phyloP scores from a whole-genome alignment of 306 rosid genomes.

The Prunus mume region DNA sequence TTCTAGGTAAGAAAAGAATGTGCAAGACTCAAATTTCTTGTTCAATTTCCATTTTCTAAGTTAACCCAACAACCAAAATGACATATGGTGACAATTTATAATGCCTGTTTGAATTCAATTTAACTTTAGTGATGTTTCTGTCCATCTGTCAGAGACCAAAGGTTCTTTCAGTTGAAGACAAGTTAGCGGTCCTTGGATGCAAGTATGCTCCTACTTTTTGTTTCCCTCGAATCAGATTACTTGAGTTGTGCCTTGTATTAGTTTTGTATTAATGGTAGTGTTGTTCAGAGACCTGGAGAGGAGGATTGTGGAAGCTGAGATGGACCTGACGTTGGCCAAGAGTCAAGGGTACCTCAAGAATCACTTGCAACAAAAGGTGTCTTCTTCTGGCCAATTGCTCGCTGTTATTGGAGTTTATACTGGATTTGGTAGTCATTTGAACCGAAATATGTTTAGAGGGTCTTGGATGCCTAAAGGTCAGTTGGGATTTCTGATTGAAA shows the following conservation, averaged over 20 bases:
- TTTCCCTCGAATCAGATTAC: neutral
- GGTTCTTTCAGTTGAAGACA: constrained; percentile 85
- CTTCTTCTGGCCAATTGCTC: constrained; percentile 66
- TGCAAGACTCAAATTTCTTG: neutral
- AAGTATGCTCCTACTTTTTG: constrained; percentile 39
- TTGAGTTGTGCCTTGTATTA: constrained; percentile 5
- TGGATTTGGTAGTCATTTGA: constrained; percentile 85
- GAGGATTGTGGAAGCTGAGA: constrained; percentile 94
- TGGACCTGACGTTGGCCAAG: constrained; percentile 91
- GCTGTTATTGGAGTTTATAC: constrained; percentile 97
- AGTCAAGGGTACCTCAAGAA: constrained; percentile 92
- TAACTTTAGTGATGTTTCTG: neutral
- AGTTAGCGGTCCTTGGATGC: constrained; percentile 81
- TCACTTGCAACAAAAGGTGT: constrained; percentile 38
- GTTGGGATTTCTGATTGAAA: constrained; percentile 26
- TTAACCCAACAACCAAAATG: neutral
- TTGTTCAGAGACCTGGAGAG: constrained; percentile 73
- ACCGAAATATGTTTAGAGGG: constrained; percentile 78
- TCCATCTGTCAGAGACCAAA: constrained; percentile 62
- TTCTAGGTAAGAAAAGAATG: neutral
- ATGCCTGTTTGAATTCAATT: neutral
- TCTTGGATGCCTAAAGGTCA: constrained; percentile 99
- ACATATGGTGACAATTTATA: neutral
- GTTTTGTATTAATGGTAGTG: neutral
- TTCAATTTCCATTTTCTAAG: neutral